Conservation (phyloP, 148 eudicot species). For the Vaccinium corymbosum region DNA sequence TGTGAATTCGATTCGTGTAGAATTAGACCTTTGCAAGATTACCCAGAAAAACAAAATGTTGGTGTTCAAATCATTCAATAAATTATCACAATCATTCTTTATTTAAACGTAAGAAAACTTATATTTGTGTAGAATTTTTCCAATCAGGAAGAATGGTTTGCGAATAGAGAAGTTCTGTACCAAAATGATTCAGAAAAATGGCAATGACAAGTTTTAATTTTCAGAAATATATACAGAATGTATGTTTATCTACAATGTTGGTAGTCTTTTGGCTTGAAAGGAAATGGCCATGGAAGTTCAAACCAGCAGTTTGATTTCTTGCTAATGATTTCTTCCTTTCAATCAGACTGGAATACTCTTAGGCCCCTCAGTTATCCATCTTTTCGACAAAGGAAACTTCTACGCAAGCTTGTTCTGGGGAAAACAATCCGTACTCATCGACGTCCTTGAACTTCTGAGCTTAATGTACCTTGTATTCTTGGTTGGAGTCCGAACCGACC, state of each 20-base stretch:
- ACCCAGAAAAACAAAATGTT: not conserved
- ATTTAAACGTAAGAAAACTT: too few species aligned
- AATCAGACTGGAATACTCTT: slow-evolving; percentile 18
- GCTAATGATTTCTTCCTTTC: not conserved
- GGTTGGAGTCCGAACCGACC: slow-evolving; percentile 19
- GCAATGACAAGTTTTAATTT: not conserved
- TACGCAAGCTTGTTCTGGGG: slow-evolving; percentile 9
- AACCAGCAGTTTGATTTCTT: not conserved
- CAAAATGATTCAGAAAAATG: not conserved
- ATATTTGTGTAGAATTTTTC: too few species aligned
- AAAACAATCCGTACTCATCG: not conserved
- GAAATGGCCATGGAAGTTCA: not conserved
- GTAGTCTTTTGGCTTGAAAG: not conserved
- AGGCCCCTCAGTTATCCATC: slow-evolving; percentile 14
- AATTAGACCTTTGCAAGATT: not conserved
- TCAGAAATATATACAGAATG: not conserved
- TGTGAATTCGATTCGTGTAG: not conserved
- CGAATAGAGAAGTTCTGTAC: not conserved
- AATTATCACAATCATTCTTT: too few species aligned
- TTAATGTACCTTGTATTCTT: slow-evolving; percentile 13
- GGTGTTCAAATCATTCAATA: too few species aligned
- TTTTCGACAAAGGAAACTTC: not conserved
- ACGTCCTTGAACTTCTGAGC: slow-evolving; percentile 11
- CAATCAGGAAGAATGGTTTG: not conserved
- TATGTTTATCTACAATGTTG: not conserved